A percentile compares a stretch with the other conserved stretches of the same genome.
Conservation (phyloP, 179 eudicot species). For the Beta corolliflora region DNA sequence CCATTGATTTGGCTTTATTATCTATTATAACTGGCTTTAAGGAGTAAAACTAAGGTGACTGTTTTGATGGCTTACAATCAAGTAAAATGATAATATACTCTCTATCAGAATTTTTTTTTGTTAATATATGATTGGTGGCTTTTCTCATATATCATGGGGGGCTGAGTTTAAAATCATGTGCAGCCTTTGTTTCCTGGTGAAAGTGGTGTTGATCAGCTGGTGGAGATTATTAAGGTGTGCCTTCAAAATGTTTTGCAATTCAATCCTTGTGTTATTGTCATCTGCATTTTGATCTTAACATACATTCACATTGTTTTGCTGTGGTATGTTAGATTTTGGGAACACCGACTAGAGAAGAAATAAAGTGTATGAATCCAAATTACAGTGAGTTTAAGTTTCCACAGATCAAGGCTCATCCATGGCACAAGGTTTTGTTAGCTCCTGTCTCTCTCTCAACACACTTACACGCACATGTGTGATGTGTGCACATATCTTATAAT, state of each 20-base stretch:
- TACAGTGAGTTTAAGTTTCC: conserved; percentile 91
- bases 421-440: conserved; percentile 74
- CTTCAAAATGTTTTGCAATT: not conserved
- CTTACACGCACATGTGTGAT: not conserved
- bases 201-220: conserved; percentile 95
- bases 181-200: conserved; percentile 98
- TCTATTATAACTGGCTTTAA: no score
- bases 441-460: not conserved
- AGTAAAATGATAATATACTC: no score
- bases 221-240: conserved; percentile 84
- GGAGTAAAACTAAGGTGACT: not conserved
- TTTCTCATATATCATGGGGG: not conserved
- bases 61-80: not conserved
- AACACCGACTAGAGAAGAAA: conserved; percentile 95
- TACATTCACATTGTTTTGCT: conserved; percentile 14
- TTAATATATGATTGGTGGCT: not conserved
- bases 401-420: conserved; percentile 93
- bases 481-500: not conserved
- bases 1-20: no score
- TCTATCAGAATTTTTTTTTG: no score
- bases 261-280: not conserved
- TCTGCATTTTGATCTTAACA: conserved; percentile 5
- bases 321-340: conserved; percentile 61
- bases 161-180: conserved; percentile 23
- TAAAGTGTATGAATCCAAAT: conserved; percentile 93